Base-by-base conservation (phyloP, 441 rosid species). In the Mallotus repandus region DNA sequence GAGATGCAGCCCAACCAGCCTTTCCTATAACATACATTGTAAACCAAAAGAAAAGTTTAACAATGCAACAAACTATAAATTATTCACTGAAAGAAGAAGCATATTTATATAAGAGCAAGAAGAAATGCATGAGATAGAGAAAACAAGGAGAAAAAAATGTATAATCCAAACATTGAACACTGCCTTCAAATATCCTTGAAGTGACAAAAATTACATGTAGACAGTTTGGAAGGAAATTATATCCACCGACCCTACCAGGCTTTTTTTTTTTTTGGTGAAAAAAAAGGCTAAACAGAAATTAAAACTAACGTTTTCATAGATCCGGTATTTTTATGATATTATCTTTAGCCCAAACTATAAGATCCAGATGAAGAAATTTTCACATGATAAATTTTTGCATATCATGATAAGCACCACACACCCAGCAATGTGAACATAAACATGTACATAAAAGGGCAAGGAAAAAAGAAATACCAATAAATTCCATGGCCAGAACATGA, bases 401-500 rank as follows among this genome's bases (percentile, higher is more conserved):
- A 5, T 22, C 29, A 19, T 12, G 22, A 16, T 19, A 61, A 15
- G 35, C 16, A 35, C 69, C 41, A 35, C 4, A 35, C 41, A 35
- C 41, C 41, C 41, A 35, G 4, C 41, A 35, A 35, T 35, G 41
- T 3, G 41, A 35, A 35, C 41, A 35, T 35, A 35, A 35, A 35
- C 41, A 35, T 5, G 5, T 35, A 35, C 41, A 35, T 35, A 35
- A 35, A 35, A 35, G 2, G 41, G 41, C 5, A 59, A 65, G 22
- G 10, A 41, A 32, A 8, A 18, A n/a, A 16, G 21, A n/a, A 54
- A 54, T 79, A 91, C 99, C 99, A 81, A 95, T 90, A 78, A 95
- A 95, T 85, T 95, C 98, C 99, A 95, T 95, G 80, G 93, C 99
- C 70, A 95, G 85, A 71, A 95, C 97, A 84, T 95, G 98, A 84